Conservation (phyloP, 2,329 filamentous ascomycete species). For the Xylaria sp. region DNA sequence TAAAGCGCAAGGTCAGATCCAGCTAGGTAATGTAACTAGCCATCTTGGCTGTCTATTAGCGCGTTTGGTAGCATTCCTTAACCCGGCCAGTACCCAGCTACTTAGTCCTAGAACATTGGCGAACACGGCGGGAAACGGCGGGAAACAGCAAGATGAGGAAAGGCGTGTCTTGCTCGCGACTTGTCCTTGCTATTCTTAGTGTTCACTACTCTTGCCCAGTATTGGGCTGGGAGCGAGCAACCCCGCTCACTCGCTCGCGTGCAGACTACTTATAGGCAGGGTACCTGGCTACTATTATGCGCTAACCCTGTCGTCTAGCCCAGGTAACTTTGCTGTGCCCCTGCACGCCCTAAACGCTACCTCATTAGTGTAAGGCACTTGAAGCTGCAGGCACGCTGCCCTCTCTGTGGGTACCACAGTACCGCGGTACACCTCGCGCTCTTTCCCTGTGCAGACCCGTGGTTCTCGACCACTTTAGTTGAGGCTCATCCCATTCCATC, state of each 20-base stretch:
- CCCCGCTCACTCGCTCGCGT: not conserved
- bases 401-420: not conserved
- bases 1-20: not conserved
- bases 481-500: slow-evolving; percentile 18
- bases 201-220: not conserved
- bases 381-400: not conserved
- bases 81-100: not conserved
- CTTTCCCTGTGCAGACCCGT: not conserved
- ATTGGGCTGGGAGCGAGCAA: slow-evolving; percentile 19
- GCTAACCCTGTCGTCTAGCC: not conserved
- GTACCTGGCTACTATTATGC: not conserved
- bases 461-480: slow-evolving; percentile 29
- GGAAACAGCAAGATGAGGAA: slow-evolving; percentile 4
- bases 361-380: not conserved
- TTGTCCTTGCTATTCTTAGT: slow-evolving; percentile 25
- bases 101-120: not conserved
- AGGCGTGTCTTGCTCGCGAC: slow-evolving; percentile 3
- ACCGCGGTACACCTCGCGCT: not conserved
- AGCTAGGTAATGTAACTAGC: slow-evolving; percentile 13
- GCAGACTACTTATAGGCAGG: not conserved
- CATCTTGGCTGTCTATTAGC: slow-evolving; percentile 7
- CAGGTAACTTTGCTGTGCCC: not conserved
- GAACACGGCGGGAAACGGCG: not conserved
- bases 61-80: not conserved
- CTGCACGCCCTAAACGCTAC: not conserved